phyloP scores from a whole-genome alignment of 2,329 filamentous ascomycete species.

The Raffaelea ambrosiae region DNA sequence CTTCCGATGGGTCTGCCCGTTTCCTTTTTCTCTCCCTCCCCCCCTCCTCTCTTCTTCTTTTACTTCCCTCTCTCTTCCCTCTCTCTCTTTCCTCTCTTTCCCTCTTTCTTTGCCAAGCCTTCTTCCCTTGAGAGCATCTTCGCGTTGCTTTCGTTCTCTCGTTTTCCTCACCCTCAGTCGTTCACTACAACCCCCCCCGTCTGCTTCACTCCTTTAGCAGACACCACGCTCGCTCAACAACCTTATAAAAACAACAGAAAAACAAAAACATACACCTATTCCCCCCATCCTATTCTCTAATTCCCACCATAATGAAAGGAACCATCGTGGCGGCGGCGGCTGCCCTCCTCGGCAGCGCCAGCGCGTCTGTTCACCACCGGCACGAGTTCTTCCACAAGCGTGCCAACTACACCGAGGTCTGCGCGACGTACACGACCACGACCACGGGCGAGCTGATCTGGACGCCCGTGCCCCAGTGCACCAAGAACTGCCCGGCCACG shows the following conservation, averaged over 20 bases:
- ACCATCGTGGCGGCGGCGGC: slow-evolving; percentile 57
- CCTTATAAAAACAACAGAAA: slow-evolving; percentile 1
- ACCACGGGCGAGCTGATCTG: background rate
- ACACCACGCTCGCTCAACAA: slow-evolving; percentile 50
- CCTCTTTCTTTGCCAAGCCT: slow-evolving; percentile 30
- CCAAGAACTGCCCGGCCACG: background rate
- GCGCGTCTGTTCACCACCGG: slow-evolving; percentile 47
- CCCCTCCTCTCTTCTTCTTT: background rate
- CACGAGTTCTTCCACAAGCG: slow-evolving; percentile 29
- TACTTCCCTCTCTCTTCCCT: slow-evolving; percentile 19
- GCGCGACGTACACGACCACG: slow-evolving; percentile 51
- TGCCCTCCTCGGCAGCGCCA: slow-evolving; percentile 48
- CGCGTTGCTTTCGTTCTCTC: slow-evolving; percentile 42
- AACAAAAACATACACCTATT: slow-evolving; percentile 15
- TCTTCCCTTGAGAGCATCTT: slow-evolving; percentile 29
- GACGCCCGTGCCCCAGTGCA: background rate
- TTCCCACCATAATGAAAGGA: slow-evolving; percentile 65
- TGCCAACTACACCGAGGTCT: slow-evolving; percentile 35
- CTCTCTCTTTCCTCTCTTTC: slow-evolving; percentile 23
- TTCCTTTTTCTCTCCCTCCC: background rate
- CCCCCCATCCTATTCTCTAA: slow-evolving; percentile 10
- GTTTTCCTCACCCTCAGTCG: slow-evolving; percentile 22
- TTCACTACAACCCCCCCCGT: slow-evolving; percentile 31
- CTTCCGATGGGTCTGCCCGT: too few relatives aligned
- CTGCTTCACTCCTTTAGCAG: slow-evolving; percentile 89